Conservation (phyloP, 192 early-diverging fungal species). For the Kickxella alabastrina region DNA sequence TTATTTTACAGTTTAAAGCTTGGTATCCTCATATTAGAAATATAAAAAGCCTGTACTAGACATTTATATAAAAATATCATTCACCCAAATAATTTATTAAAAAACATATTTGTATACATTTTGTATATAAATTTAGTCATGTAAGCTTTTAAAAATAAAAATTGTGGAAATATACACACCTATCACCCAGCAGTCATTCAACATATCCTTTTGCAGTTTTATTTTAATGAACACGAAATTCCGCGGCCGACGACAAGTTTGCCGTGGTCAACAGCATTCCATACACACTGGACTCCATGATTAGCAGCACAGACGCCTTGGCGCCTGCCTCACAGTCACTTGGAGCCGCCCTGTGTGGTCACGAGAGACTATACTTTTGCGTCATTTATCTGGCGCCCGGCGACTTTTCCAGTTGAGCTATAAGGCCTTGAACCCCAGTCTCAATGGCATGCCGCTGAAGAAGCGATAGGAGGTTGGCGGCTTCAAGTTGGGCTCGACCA, state of each 20-base stretch:
- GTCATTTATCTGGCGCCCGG: conserved; percentile 93
- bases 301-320: conserved; percentile 55
- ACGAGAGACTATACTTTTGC: conserved; percentile 80
- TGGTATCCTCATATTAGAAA: no score
- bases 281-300: conserved; percentile 73
- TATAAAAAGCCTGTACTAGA: neutral
- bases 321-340: conserved; percentile 31
- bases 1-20: no score
- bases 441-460: conserved; percentile 64
- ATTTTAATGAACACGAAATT: conserved; percentile 54
- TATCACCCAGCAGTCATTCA: neutral
- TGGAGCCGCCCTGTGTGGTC: conserved; percentile 51
- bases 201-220: conserved; percentile 46
- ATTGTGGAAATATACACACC: neutral
- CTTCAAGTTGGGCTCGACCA: conserved; percentile 90
- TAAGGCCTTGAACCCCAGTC: conserved; percentile 54
- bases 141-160: neutral
- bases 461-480: conserved; percentile 93
- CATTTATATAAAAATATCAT: neutral
- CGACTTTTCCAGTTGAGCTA: conserved; percentile 72
- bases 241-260: conserved; percentile 78
- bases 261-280: conserved; percentile 83
- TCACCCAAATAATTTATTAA: conserved; percentile 1
- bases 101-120: neutral
- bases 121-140: neutral